Conservation (phyloP, 1,139 yeast species). For the Geotrichum macrosporum region DNA sequence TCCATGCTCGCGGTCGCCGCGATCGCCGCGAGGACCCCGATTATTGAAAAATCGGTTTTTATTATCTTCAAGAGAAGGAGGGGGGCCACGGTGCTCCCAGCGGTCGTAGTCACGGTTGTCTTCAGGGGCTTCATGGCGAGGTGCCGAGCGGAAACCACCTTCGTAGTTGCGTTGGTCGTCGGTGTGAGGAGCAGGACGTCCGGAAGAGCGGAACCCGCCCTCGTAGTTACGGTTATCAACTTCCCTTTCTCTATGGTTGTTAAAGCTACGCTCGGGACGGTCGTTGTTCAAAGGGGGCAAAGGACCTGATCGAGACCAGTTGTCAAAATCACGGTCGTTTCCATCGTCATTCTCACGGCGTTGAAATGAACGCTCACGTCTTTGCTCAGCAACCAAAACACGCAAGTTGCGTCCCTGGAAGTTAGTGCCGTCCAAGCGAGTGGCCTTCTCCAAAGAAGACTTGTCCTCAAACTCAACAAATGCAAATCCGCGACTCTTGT, state of each 20-base stretch:
- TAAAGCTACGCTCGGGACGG: conserved; percentile 20
- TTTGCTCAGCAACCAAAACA: conserved; percentile 68
- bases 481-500: conserved; percentile 76
- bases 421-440: conserved; percentile 58
- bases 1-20: conserved; percentile 8
- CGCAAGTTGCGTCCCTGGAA: conserved; percentile 73
- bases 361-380: conserved; percentile 35
- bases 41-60: conserved; percentile 14
- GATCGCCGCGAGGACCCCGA: conserved; percentile 2
- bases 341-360: conserved; percentile 26
- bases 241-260: conserved; percentile 19
- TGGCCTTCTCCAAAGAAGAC: conserved; percentile 63
- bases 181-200: conserved; percentile 35
- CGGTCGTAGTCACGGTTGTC: conserved; percentile 34
- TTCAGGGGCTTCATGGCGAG: conserved; percentile 25
- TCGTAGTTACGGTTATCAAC: conserved; percentile 32
- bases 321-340: conserved; percentile 33
- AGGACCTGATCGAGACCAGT: conserved; percentile 36
- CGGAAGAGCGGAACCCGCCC: conserved; percentile 45
- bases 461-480: conserved; percentile 73
- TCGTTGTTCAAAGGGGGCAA: conserved; percentile 24
- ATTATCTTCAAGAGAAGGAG: conserved; percentile 25
- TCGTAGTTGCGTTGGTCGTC: conserved; percentile 22
- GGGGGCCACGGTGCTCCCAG: conserved; percentile 39
- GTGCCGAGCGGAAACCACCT: conserved; percentile 31